Base-by-base conservation (phyloP, 2,329 filamentous ascomycete genomes). In the Hypoxylon sp. region DNA sequence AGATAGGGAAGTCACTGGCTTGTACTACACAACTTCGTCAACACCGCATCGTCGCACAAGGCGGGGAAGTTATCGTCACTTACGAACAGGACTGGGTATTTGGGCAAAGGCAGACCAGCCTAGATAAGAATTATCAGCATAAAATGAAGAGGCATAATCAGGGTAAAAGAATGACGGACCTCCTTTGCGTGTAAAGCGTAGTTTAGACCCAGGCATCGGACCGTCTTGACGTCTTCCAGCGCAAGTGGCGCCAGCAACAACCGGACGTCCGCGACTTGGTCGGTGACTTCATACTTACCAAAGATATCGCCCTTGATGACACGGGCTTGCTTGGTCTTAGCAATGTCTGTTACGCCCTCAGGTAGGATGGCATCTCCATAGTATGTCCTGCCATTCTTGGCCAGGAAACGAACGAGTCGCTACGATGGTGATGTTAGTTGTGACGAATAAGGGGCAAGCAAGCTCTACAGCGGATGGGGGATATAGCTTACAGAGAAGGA, bases 361-460 rank as follows among this genome's bases (percentile, higher is more conserved):
- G 89, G 87, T 19, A 92, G 83, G 58, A 93, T 86, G 63, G 91
- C 90, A 78, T 93, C 89, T 69, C 91, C 91, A 68, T 92, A 91
- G 77, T 91, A 90, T 34, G 85, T 84, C 58, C 82, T 82, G 74
- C 90, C 90, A 72, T 93, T 88, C 70, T 84, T 87, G 71, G 89
- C 87, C 7, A 92, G 84, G 78, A 93, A 93, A 55, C 91, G 88
- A 69, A 93, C 81, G 39, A 93, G 87, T 71, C 89, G 87, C 87
- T 92, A 71, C 32, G 28, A 56, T 17, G 19, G 17, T 13, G 6
- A 10, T 17, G 15, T 30, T 19, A 20, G 20, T 6, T 43, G 56
- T 51, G 10, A 17, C 15, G 11, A 37, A 34, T 34, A 34, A 15
- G 19, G 41, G 11, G 17, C 43, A 4, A 51, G n/a, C 8, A 4